Conservation (phyloP, 2,329 filamentous ascomycete species). For the Calonectria hawksworthii region DNA sequence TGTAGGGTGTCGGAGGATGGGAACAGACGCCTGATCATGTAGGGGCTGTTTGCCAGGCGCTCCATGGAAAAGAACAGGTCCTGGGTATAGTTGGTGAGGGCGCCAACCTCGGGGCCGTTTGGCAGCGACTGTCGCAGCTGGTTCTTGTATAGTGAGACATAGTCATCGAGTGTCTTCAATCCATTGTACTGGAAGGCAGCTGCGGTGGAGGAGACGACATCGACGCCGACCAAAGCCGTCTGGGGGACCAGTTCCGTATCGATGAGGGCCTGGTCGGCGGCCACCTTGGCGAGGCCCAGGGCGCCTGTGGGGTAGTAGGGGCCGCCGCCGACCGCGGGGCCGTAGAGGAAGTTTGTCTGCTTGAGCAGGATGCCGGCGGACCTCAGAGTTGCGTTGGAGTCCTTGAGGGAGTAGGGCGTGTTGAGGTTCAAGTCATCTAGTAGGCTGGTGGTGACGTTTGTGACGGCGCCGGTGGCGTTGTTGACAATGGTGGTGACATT, state of each 20-base stretch:
- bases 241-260: not conserved
- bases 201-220: not conserved
- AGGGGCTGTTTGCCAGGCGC: not conserved
- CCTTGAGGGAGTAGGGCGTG: not conserved
- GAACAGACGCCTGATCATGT: not conserved
- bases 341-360: not conserved
- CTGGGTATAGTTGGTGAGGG: conserved; percentile 2
- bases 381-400: not conserved
- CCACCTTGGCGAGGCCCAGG: not conserved
- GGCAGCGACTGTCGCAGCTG: not conserved
- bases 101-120: not conserved
- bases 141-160: not conserved
- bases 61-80: conserved; percentile 2
- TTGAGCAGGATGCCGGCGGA: not conserved
- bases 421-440: not conserved
- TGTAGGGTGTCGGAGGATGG: not conserved
- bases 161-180: not conserved
- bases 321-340: not conserved
- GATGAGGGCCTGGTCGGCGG: not conserved
- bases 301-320: not conserved
- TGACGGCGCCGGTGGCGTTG: not conserved
- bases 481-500: not conserved
- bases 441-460: not conserved
- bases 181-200: not conserved
- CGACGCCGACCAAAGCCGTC: not conserved